Evolutionary conservation across 768 basidiomycete species (phyloP), one percentile per base, ranked within the genome.

Genomic region (Suillus ampliporus): DNA sequence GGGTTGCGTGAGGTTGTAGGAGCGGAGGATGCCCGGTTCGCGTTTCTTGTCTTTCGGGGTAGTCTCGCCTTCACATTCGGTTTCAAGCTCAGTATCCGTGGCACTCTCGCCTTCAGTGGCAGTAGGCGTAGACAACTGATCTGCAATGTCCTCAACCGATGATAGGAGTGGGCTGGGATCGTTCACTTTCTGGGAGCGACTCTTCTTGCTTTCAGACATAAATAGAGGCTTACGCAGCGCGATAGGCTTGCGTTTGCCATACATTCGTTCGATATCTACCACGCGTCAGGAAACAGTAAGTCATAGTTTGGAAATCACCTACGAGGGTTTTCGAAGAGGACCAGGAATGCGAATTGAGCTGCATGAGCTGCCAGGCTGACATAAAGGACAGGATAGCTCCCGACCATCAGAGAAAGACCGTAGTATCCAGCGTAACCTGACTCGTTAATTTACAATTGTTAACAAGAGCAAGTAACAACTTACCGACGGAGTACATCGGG

Each of bases 281-380:
- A 13, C 8, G 14, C 34, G 57, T 64, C 71, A 56, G 54, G 17
- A 41, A 58, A 17, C 13, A 47, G 43, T 14, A 37, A 11, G 13
- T 13, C 14, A 9, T 14, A 13, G 43, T 28, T 50, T 13, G n/a
- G 37, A 60, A 58, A 21, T 51, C 17, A 81, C 94, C 72, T 71
- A 97, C 95, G 97, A 65, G 97, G 97, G 71, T 97, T 99, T 79
- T 99, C 97, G 70, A 99, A 99, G 76, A 89, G 89, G 17, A 95
- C 83, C 58, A 99, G 81, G 84, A 99, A 99, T 2, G 90, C 95
- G 74, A 99, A 99, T 69, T 99, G 97, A 19, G 93, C 92, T 0
- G 95, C 93, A 70, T 99, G 97, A 0, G 92, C 96, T 2, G 89
- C 89, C n/a, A 99, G 85, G 67, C 93, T 95, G 64, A 89, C 93